These are phyloP conservation scores for Silene conica DNA, from an alignment of 148 eudicot species.

Conservation along the genomic window DNA sequence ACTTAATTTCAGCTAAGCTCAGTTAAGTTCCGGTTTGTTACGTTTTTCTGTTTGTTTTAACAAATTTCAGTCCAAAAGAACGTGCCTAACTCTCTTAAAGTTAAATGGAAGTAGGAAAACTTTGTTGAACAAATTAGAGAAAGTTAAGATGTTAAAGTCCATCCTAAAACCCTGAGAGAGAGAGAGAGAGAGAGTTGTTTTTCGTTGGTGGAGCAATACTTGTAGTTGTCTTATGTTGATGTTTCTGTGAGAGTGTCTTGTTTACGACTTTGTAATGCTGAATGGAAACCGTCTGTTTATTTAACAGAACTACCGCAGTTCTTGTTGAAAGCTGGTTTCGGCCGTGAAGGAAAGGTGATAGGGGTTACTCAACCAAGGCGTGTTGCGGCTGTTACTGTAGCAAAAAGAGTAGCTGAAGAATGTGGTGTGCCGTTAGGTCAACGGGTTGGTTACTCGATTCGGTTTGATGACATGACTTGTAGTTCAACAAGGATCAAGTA, in stretches of 20 bases:
- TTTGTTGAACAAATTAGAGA: not conserved
- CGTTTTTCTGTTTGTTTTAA: too few relatives aligned
- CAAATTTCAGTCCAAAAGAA: not conserved
- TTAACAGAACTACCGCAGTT: conserved; percentile 76
- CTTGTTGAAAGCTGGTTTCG: conserved; percentile 65
- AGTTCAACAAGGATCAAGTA: conserved; percentile 82
- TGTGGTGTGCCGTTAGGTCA: conserved; percentile 76
- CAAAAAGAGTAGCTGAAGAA: conserved; percentile 95
- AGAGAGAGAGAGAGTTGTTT: not conserved
- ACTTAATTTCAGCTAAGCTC: too few relatives aligned
- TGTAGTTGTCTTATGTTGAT: not conserved
- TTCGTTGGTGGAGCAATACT: not conserved
- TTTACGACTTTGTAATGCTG: conserved; percentile 4
- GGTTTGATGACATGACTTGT: conserved; percentile 90
- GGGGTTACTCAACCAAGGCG: conserved; percentile 99
- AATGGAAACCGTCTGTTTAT: not conserved
- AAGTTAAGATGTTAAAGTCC: not conserved
- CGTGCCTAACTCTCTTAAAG: not conserved
- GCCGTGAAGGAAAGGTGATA: conserved; percentile 61
- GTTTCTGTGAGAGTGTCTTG: not conserved
- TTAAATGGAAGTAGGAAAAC: not conserved
- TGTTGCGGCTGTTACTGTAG: conserved; percentile 92
- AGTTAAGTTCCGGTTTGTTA: too few relatives aligned
- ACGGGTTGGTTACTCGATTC: conserved; percentile 82
- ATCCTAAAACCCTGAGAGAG: not conserved